These are phyloP conservation scores for Chalciporus piperatus DNA, from an alignment of 768 basidiomycete species.

Conservation along the genomic window DNA sequence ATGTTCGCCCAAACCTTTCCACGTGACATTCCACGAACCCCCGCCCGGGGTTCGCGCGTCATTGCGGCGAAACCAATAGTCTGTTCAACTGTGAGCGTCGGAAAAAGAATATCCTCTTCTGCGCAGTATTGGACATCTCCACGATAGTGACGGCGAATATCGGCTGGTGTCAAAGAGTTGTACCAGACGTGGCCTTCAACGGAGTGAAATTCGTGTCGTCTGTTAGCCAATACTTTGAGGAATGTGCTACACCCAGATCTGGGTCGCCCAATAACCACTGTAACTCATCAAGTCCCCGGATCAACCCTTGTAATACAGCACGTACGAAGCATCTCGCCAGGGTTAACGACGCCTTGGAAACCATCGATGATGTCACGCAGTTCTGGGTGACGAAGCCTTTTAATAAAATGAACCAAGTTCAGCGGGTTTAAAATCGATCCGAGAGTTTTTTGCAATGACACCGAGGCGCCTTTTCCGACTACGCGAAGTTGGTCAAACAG, in stretches of 20 bases:
- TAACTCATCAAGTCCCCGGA: too few relatives aligned
- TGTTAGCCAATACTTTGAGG: constrained; percentile 78
- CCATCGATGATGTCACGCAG: too few relatives aligned
- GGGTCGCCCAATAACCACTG: constrained; percentile 66
- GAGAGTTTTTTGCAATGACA: too few relatives aligned
- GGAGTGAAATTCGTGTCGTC: constrained; percentile 60
- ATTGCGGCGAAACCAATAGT: constrained; percentile 69
- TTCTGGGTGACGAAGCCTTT: too few relatives aligned
- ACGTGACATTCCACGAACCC: constrained; percentile 43
- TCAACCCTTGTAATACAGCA: too few relatives aligned
- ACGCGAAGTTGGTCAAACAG: too few relatives aligned
- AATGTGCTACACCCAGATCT: constrained; percentile 84
- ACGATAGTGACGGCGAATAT: constrained; percentile 62
- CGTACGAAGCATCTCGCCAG: too few relatives aligned
- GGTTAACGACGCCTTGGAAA: too few relatives aligned
- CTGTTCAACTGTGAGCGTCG: constrained; percentile 76
- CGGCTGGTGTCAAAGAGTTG: constrained; percentile 65
- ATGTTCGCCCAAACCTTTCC: constrained; percentile 16
- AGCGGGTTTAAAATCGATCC: too few relatives aligned
- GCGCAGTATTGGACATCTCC: constrained; percentile 82
- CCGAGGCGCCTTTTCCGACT: too few relatives aligned
- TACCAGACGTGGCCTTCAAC: constrained; percentile 74
- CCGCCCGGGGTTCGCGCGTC: constrained; percentile 62
- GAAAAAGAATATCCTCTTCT: constrained; percentile 85
- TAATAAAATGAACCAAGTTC: too few relatives aligned